Conservation (phyloP, 2,329 filamentous ascomycete genomes). For the Aspergillus luchuensis region DNA sequence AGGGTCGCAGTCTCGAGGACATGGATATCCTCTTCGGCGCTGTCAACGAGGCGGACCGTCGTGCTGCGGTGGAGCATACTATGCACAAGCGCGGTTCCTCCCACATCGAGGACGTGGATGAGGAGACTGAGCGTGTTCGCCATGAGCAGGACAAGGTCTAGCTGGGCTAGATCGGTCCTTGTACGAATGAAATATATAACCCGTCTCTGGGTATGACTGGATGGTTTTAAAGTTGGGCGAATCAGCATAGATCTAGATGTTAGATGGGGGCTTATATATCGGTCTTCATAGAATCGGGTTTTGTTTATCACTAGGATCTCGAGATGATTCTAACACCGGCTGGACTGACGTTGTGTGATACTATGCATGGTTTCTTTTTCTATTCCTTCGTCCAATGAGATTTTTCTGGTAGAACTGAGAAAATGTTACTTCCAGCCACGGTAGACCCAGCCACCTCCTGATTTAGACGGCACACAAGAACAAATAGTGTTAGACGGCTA, state of each 20-base stretch:
- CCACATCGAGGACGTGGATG: slow-evolving; percentile 26
- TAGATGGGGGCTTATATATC: not conserved
- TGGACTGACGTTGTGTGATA: not conserved
- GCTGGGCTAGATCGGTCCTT: not conserved
- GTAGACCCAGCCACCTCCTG: no score
- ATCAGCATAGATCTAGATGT: not conserved
- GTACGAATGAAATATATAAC: not conserved
- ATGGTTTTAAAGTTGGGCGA: not conserved
- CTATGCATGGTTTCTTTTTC: not conserved
- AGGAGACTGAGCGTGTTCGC: slow-evolving; percentile 7
- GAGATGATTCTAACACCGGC: not conserved
- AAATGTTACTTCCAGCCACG: no score
- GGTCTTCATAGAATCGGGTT: not conserved
- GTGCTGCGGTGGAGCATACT: slow-evolving; percentile 29
- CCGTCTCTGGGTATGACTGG: not conserved
- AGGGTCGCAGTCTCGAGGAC: slow-evolving; percentile 42
- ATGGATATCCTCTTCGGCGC: slow-evolving; percentile 40
- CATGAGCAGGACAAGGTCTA: slow-evolving; percentile 13
- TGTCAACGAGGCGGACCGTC: slow-evolving; percentile 27
- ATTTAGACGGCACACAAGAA: no score
- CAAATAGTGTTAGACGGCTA: no score
- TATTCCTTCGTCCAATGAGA: not conserved
- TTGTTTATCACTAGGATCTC: not conserved
- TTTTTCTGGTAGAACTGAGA: no score
- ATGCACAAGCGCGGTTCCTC: slow-evolving; percentile 28